A percentile compares a stretch with the other conserved stretches of the same genome.
Conservation (phyloP, 495 filamentous ascomycete species). For the Lentithecium fluviatile region DNA sequence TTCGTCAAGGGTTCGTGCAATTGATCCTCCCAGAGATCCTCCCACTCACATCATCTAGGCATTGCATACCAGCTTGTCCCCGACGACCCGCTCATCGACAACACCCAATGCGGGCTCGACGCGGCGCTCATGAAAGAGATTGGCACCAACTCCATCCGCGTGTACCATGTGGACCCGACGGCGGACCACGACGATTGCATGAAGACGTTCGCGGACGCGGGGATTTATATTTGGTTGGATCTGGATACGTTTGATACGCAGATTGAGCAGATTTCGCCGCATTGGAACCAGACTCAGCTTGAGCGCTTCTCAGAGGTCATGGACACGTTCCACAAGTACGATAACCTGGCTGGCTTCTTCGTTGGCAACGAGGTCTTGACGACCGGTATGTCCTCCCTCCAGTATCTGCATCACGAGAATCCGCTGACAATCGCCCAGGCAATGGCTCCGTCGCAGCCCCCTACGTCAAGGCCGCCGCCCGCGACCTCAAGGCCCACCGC, state of each 20-base stretch:
- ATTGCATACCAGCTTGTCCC: conserved; percentile 60
- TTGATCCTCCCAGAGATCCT: background rate
- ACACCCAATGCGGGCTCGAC: conserved; percentile 75
- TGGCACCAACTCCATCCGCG: conserved; percentile 80
- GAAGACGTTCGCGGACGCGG: conserved; percentile 73
- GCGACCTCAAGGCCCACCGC: conserved; percentile 80
- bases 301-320: conserved; percentile 67
- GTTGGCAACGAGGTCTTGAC: conserved; percentile 85
- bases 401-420: too few species aligned
- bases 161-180: conserved; percentile 78
- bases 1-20: conserved; percentile 68
- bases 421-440: too few species aligned
- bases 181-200: conserved; percentile 78
- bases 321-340: conserved; percentile 73
- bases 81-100: conserved; percentile 73
- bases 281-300: conserved; percentile 71
- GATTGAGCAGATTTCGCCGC: conserved; percentile 65
- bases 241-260: conserved; percentile 80
- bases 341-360: conserved; percentile 80
- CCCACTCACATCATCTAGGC: conserved; percentile 47
- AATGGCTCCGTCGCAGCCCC: conserved; percentile 68
- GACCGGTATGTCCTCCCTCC: conserved; percentile 42
- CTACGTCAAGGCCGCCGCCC: conserved; percentile 75
- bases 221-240: conserved; percentile 81
- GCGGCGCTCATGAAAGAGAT: conserved; percentile 73